These are phyloP conservation scores for Rhodotorula sp. DNA, from an alignment of 1,284 basidiomycete genomes.

Conservation along the genomic window DNA sequence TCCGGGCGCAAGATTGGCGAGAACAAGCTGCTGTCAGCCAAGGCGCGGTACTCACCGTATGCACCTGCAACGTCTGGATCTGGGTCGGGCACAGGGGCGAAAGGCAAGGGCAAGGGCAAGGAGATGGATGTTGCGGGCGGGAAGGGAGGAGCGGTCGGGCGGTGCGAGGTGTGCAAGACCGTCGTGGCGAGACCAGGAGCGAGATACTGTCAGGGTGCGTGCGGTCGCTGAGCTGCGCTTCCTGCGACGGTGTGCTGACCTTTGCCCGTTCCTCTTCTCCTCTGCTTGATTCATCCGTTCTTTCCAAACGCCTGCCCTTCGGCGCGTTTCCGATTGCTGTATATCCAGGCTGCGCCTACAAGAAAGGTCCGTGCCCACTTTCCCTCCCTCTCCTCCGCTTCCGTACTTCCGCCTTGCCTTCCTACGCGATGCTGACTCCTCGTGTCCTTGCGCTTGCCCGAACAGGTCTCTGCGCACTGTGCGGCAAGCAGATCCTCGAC, in stretches of 20 bases:
- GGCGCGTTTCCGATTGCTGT: background rate
- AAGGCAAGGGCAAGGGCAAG: background rate
- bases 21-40: conserved; percentile 64
- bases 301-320: background rate
- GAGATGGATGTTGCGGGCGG: conserved; percentile 48
- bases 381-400: background rate
- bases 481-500: conserved; percentile 75
- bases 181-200: conserved; percentile 74
- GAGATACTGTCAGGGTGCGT: conserved; percentile 76
- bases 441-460: too few relatives aligned
- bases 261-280: background rate
- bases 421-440: background rate
- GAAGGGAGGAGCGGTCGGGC: conserved; percentile 62
- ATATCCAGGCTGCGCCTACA: conserved; percentile 72
- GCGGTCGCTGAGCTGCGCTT: too few relatives aligned
- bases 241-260: background rate
- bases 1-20: conserved; percentile 66
- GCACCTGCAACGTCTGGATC: conserved; percentile 17
- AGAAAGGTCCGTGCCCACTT: conserved; percentile 57
- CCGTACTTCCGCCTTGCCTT: background rate
- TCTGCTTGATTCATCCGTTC: background rate
- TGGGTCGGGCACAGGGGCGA: conserved; percentile 1
- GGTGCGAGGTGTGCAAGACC: conserved; percentile 78
- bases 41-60: conserved; percentile 60
- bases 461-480: conserved; percentile 61